These are phyloP conservation scores for Peronospora tabacina DNA, from an alignment of 352 stramenopile species.

Conservation along the genomic window DNA sequence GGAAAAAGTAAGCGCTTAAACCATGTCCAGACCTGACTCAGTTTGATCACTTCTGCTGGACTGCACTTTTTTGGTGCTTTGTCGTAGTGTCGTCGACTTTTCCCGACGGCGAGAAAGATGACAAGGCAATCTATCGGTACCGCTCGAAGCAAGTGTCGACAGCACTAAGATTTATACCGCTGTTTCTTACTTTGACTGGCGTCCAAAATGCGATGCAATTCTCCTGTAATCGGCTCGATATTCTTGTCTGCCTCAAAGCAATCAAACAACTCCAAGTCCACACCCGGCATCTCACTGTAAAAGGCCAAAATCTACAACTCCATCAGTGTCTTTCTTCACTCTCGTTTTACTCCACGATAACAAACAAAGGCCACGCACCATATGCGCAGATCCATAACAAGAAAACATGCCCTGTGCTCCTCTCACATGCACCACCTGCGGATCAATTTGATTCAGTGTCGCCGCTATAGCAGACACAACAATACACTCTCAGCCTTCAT, in stretches of 20 bases:
- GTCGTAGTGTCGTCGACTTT: background rate
- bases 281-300: slow-evolving; percentile 70
- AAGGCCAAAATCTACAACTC: slow-evolving; percentile 68
- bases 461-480: slow-evolving; percentile 26
- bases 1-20: background rate
- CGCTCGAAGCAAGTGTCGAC: background rate
- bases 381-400: slow-evolving; percentile 67
- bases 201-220: slow-evolving; percentile 68
- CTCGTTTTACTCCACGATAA: background rate
- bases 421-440: slow-evolving; percentile 77
- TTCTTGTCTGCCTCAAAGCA: slow-evolving; percentile 70
- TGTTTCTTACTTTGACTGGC: slow-evolving; percentile 28
- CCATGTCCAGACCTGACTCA: no score
- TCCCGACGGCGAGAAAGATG: no score
- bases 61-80: background rate
- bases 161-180: slow-evolving; percentile 17
- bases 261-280: slow-evolving; percentile 74
- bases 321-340: background rate
- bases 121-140: no score
- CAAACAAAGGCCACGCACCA: slow-evolving; percentile 29
- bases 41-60: background rate
- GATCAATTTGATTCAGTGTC: slow-evolving; percentile 78
- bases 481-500: background rate
- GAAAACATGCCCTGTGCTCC: slow-evolving; percentile 81
- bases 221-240: slow-evolving; percentile 64